A percentile compares a stretch with the other conserved stretches of the same genome.
These are phyloP conservation scores for Pythium angustatum DNA, from an alignment of 352 stramenopile species.

Conservation along the genomic window DNA sequence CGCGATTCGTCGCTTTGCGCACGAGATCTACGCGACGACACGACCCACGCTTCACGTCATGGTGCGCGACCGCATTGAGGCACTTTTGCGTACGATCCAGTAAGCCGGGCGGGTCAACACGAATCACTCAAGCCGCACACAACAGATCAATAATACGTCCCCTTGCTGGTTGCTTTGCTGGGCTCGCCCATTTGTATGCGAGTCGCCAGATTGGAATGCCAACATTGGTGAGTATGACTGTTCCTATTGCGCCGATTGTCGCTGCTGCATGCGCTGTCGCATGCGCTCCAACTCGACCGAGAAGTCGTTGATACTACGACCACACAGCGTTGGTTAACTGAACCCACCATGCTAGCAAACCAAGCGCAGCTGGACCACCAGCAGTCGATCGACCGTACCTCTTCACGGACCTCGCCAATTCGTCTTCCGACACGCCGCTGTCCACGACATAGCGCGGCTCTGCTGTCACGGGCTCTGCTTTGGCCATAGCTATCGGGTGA, in stretches of 20 bases:
- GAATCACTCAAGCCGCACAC: background rate
- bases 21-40: slow-evolving; percentile 44
- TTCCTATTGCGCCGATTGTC: slow-evolving; percentile 1
- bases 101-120: background rate
- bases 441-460: slow-evolving; percentile 17
- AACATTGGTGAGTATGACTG: no score
- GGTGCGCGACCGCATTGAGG: slow-evolving; percentile 69
- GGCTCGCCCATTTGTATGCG: no score
- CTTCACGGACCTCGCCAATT: slow-evolving; percentile 30
- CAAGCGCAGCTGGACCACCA: no score
- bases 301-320: slow-evolving; percentile 36
- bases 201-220: no score
- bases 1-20: slow-evolving; percentile 44
- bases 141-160: background rate
- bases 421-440: slow-evolving; percentile 23
- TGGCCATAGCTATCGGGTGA: background rate
- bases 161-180: no score
- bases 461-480: background rate
- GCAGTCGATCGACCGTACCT: no score
- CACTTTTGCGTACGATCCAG: slow-evolving; percentile 40
- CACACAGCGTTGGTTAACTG: no score
- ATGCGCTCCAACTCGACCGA: slow-evolving; percentile 40
- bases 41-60: slow-evolving; percentile 70
- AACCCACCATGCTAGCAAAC: no score
- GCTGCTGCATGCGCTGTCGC: slow-evolving; percentile 31